Conservation (phyloP, 2,329 filamentous ascomycete species). For the Phyllosticta citrichinensis region DNA sequence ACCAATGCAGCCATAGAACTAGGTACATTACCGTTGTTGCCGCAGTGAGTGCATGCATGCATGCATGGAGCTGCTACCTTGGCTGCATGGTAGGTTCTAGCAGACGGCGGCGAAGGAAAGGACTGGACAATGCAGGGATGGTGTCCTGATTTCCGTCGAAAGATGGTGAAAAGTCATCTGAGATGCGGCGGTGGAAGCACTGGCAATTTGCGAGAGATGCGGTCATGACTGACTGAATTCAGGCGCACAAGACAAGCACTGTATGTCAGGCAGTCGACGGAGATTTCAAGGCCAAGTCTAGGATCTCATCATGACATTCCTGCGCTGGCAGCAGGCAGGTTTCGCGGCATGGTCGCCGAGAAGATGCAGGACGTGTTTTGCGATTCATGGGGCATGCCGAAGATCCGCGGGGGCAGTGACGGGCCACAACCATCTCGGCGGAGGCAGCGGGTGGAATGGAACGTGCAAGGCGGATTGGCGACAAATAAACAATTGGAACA, state of each 20-base stretch:
- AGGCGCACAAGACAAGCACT: too few species aligned
- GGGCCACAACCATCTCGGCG: not conserved
- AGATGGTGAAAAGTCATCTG: not conserved
- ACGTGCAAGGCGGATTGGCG: not conserved
- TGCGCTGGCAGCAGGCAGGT: not conserved
- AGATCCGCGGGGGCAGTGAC: not conserved
- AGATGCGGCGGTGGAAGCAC: not conserved
- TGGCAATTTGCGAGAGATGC: not conserved
- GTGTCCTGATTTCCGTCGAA: not conserved
- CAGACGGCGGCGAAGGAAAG: not conserved
- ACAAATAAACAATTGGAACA: not conserved
- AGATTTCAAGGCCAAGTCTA: not conserved
- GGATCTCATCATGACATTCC: not conserved
- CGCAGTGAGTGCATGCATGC: not conserved
- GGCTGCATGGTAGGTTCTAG: not conserved
- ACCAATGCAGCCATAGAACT: not conserved
- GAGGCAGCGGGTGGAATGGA: not conserved
- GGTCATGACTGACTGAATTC: not conserved
- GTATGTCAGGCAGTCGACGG: not conserved
- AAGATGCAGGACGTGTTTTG: not conserved
- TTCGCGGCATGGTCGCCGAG: not conserved
- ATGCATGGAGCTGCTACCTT: not conserved
- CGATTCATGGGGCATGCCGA: not conserved
- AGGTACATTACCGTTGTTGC: not conserved
- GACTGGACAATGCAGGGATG: not conserved